A percentile compares a stretch with the other conserved stretches of the same genome.
Evolutionary conservation across 257 asterid species (phyloP).

Genomic region (Sherardia arvensis): DNA sequence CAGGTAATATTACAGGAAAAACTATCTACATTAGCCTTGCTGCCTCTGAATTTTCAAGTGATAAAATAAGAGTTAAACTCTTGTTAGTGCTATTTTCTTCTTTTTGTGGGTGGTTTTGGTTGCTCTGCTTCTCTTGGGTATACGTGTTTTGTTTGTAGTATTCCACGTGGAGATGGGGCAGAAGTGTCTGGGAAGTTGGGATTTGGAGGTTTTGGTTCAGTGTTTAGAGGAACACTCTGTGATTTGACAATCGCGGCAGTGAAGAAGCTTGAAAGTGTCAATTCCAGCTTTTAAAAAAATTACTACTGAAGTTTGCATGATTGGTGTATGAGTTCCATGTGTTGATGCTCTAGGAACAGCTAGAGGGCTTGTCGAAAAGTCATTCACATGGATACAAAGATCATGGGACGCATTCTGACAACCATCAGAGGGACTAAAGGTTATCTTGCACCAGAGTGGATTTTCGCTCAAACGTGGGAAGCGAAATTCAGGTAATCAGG

Average conservation of each 20-base stretch:
- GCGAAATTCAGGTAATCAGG: slow-evolving; percentile 25
- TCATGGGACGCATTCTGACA: slow-evolving; percentile 41
- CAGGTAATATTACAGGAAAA: slow-evolving; percentile 17
- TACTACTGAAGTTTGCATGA: slow-evolving; percentile 46
- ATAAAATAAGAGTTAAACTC: slow-evolving; percentile 17
- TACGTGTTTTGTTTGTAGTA: slow-evolving; percentile 12
- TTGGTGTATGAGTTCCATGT: slow-evolving; percentile 39
- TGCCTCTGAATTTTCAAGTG: slow-evolving; percentile 22
- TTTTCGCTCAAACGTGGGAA: slow-evolving; percentile 33
- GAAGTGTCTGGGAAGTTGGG: slow-evolving; percentile 43
- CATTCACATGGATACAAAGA: slow-evolving; percentile 48
- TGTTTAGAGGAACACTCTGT: slow-evolving; percentile 38
- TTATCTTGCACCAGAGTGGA: slow-evolving; percentile 48
- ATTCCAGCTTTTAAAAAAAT: slow-evolving; percentile 51
- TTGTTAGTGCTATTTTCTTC: slow-evolving; percentile 19
- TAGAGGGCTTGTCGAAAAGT: slow-evolving; percentile 47
- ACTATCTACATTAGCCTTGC: slow-evolving; percentile 22
- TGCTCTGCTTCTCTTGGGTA: slow-evolving; percentile 14
- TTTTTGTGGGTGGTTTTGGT: not conserved
- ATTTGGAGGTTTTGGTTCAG: slow-evolving; percentile 49
- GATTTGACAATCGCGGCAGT: slow-evolving; percentile 39
- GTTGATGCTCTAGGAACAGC: slow-evolving; percentile 45
- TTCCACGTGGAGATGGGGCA: slow-evolving; percentile 10
- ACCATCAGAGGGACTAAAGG: slow-evolving; percentile 47
- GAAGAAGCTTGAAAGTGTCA: slow-evolving; percentile 41